Base-by-base conservation (phyloP, 495 filamentous ascomycete species). In the Hypoxylon subgilvum region DNA sequence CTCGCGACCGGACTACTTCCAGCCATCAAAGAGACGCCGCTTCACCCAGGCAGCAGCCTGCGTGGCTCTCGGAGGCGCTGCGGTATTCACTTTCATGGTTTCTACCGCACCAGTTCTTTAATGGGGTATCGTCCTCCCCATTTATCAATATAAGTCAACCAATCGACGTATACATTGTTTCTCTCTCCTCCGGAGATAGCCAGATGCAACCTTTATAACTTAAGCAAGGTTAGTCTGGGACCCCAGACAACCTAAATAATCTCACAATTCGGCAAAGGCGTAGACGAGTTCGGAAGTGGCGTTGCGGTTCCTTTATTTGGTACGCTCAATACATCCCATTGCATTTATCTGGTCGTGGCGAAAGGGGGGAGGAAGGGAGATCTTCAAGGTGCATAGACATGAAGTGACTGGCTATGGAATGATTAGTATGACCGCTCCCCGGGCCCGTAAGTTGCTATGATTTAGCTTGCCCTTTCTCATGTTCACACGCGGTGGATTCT, bases 1-100 rank as follows among this genome's bases (percentile, higher is more conserved):
- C 6, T 23, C n/a, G 4, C 47, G 43, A 27, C 48, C 10, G 21
- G 42, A 49, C 36, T 44, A 45, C 21, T 2, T 50, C 31, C 55
- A 63, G n/a, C 59, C 67, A 8, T 54, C 55, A 9, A 72, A 72
- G 61, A 56, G 61, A 41, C 66, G 60, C 4, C 68, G 69, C 39
- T 41, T 70, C 9, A 63, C 66, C 5, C 50, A 66, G 42, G 68
- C 61, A 27, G 57, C 62, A 8, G 70, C 66, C 27, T 70, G 65
- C 34, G 68, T 69, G n/a, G 70, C 66, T 19, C 43, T 72, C 1
- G 70, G 70, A 22, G 63, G 68, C 40, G 70, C 65, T 19, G 68
- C 66, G 0, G 67, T 63, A 12, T 67, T 70, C 36, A 71, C 70
- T 16, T 67, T 65, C 19, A 47, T 72, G 41, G 66, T 72, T n/a